phyloP scores from a whole-genome alignment of 2,329 filamentous ascomycete species.

The Zymoseptoria ardabiliae region DNA sequence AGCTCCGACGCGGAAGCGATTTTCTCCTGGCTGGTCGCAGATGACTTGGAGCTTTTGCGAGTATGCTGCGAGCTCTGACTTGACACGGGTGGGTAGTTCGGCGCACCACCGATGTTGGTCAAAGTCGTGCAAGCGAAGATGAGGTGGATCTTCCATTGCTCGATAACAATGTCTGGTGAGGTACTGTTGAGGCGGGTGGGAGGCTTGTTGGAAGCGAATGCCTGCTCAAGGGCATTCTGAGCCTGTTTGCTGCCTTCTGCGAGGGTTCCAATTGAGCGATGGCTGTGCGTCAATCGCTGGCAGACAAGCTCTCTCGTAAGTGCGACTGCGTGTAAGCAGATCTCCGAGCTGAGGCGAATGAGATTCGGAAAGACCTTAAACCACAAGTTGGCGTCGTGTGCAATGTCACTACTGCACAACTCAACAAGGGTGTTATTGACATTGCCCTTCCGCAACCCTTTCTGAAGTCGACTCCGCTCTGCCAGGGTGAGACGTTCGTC shows the following conservation, averaged over 20 bases:
- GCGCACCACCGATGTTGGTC: slow-evolving; percentile 60
- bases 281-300: slow-evolving; percentile 87
- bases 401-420: slow-evolving; percentile 88
- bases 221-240: slow-evolving; percentile 55
- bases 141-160: slow-evolving; percentile 96
- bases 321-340: slow-evolving; percentile 84
- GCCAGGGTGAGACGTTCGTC: slow-evolving; percentile 86
- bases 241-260: slow-evolving; percentile 55
- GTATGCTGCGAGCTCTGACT: slow-evolving; percentile 61
- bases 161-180: slow-evolving; percentile 79
- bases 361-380: slow-evolving; percentile 97
- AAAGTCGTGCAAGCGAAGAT: slow-evolving; percentile 96
- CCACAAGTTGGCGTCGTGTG: slow-evolving; percentile 92
- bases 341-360: slow-evolving; percentile 81
- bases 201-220: slow-evolving; percentile 30
- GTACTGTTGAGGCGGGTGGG: slow-evolving; percentile 50
- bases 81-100: slow-evolving; percentile 47
- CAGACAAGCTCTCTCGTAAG: slow-evolving; percentile 88
- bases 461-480: slow-evolving; percentile 83
- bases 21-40: slow-evolving; percentile 59
- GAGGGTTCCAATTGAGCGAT: slow-evolving; percentile 70
- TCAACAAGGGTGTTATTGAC: slow-evolving; percentile 82
- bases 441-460: slow-evolving; percentile 78
- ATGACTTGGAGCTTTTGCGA: slow-evolving; percentile 69
- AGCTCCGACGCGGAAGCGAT: slow-evolving; percentile 82